Evolutionary conservation across 768 basidiomycete species (phyloP), one percentile per base, ranked within the genome.

Genomic region (Tricholoma saponaceum): DNA sequence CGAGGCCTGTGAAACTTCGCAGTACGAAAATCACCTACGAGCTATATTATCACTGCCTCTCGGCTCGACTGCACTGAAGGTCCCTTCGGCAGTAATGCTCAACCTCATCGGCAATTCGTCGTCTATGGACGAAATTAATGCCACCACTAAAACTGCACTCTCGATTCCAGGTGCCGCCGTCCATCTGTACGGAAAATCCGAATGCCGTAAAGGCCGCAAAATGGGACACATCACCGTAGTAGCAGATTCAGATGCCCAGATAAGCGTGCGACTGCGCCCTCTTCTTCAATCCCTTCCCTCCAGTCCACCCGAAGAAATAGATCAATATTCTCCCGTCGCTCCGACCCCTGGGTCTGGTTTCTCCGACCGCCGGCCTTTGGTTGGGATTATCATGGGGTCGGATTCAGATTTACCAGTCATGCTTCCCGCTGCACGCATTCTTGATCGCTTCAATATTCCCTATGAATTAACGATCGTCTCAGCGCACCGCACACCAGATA

Each of bases 161-260:
- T 66, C 76, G 2, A 76, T 85, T 5, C 84, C 89, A 0, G 96
- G 97, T 2, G 87, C 90, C 0, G 79, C 81, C 12, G 81, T 92
- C 5, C 97, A 99, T 66, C 79, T 98, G 5, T 99, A 98, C 68
- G 97, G 96, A n/a, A 99, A 99, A 72, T 74, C 83, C 9, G 91
- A 90, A 60, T 91, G 85, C 66, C 81, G 95, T 32, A 89, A 87
- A 62, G 95, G 95, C 10, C 79, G 97, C 55, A 99, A 99, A 74
- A 97, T 98, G 95, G 97, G 97, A 0, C 97, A 98, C 69, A 85
- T 97, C 67, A 98, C 95, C 18, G 64, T 98, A 58, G 88, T 93
- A 13, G 95, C 89, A 1, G 72, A 83, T 37, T 89, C 86, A 0
- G 95, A 98, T 61, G 87, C 91, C 1, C 79, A 88, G 56, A 76